These are phyloP conservation scores for Cladosporium sp. DNA, from an alignment of 2,329 filamentous ascomycete genomes.

Conservation along the genomic window DNA sequence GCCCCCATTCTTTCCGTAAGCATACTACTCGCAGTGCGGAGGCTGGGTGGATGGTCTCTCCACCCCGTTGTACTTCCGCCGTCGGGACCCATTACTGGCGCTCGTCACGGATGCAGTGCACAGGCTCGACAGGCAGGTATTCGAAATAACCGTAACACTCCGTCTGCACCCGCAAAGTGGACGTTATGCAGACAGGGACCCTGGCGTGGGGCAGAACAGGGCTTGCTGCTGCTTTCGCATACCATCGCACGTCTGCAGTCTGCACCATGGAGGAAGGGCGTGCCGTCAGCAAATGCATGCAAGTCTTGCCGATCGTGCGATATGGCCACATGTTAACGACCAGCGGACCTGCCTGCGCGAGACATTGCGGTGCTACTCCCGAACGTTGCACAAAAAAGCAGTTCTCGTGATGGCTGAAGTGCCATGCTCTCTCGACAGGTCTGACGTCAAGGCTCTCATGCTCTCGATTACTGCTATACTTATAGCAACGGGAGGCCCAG, in stretches of 20 bases:
- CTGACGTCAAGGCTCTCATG: slow-evolving; percentile 2
- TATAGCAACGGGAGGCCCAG: not conserved
- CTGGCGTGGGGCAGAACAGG: slow-evolving; percentile 12
- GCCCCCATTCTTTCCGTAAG: slow-evolving; percentile 15
- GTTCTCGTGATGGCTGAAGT: not conserved
- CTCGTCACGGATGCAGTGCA: slow-evolving; percentile 19
- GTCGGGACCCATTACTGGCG: slow-evolving; percentile 15
- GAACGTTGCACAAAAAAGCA: not conserved
- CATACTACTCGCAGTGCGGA: slow-evolving; percentile 12
- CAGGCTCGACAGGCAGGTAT: slow-evolving; percentile 3
- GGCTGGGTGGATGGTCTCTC: slow-evolving; percentile 15
- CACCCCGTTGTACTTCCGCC: slow-evolving; percentile 12
- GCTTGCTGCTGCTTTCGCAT: slow-evolving; percentile 13
- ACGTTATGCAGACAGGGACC: not conserved
- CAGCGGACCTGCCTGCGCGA: slow-evolving; percentile 10
- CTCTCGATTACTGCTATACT: not conserved
- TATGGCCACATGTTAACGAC: slow-evolving; percentile 1
- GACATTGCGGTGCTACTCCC: slow-evolving; percentile 11
- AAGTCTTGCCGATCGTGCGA: slow-evolving; percentile 17
- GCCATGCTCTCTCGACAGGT: not conserved
- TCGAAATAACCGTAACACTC: slow-evolving; percentile 13
- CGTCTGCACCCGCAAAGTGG: slow-evolving; percentile 17
- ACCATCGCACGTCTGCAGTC: slow-evolving; percentile 7
- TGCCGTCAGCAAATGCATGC: slow-evolving; percentile 6
- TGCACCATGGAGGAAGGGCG: not conserved